A percentile compares a stretch with the other conserved stretches of the same genome.
Evolutionary conservation across 495 filamentous ascomycete genomes (phyloP).

Genomic region (Copromyces sp.): DNA sequence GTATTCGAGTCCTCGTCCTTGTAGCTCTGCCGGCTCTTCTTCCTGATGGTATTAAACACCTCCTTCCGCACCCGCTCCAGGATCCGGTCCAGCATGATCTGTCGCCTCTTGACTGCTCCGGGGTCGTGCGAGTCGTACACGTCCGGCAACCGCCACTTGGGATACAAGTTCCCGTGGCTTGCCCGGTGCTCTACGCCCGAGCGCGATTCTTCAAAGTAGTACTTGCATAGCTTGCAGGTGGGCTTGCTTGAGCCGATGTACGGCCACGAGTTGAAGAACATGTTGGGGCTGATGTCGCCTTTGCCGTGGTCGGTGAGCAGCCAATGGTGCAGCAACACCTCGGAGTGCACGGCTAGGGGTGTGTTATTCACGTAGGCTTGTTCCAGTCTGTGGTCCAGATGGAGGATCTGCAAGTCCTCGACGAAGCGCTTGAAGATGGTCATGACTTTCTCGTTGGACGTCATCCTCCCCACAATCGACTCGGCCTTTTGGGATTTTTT

Average conservation of each 20-base stretch:
- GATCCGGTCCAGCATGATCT: not conserved
- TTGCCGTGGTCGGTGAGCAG: not conserved
- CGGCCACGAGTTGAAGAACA: slow-evolving; percentile 15
- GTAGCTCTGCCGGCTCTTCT: not conserved
- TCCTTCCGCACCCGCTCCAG: not conserved
- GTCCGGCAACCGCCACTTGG: slow-evolving; percentile 14
- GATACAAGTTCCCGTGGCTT: slow-evolving; percentile 17
- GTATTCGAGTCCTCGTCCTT: not conserved
- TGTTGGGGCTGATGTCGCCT: not conserved
- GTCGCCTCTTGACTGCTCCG: not conserved
- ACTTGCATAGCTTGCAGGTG: slow-evolving; percentile 17
- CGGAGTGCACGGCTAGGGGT: slow-evolving; percentile 9
- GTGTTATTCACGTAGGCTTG: not conserved
- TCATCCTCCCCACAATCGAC: slow-evolving; percentile 5
- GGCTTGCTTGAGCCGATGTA: slow-evolving; percentile 24
- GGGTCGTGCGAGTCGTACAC: not conserved
- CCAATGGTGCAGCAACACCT: slow-evolving; percentile 4
- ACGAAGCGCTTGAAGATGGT: not conserved
- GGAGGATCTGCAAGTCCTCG: not conserved
- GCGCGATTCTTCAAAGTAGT: slow-evolving; percentile 11
- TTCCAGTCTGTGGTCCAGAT: not conserved
- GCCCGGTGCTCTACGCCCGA: not conserved
- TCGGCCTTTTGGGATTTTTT: not conserved
- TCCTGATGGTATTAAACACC: not conserved
- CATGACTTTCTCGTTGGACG: not conserved